A percentile compares a stretch with the other conserved stretches of the same genome.
Evolutionary conservation across 208 protist genomes (phyloP).

Genomic region (Jaenimonas drosophilae): DNA sequence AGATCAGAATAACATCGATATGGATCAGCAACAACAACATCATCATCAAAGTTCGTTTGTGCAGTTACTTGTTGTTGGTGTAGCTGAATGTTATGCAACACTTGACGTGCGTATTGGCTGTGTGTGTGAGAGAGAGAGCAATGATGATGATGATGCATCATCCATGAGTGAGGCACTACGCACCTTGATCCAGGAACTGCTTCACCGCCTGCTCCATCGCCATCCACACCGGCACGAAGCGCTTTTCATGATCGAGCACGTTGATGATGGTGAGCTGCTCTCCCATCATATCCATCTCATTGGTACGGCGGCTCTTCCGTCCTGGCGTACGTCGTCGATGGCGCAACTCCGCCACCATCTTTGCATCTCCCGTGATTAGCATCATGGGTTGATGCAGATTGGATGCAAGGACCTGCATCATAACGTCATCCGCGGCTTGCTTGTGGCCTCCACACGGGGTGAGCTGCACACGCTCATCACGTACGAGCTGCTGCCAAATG

Average conservation of each 20-base stretch:
- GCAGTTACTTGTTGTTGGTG: too few relatives aligned
- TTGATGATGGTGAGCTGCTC: conserved; percentile 49
- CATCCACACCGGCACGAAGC: conserved; percentile 70
- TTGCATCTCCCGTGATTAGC: conserved; percentile 39
- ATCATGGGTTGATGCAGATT: conserved; percentile 32
- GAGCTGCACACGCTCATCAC: conserved; percentile 24
- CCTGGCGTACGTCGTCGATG: conserved; percentile 18
- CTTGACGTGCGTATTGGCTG: too few relatives aligned
- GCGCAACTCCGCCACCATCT: conserved; percentile 26
- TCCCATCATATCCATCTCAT: conserved; percentile 10
- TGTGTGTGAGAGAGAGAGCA: too few relatives aligned
- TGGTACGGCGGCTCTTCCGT: conserved; percentile 37
- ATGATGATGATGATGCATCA: too few relatives aligned
- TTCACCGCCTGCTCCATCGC: conserved; percentile 18
- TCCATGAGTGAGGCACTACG: too few relatives aligned
- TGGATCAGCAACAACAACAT: too few relatives aligned
- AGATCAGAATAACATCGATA: too few relatives aligned
- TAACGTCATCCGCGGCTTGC: conserved; percentile 70
- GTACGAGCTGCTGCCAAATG: conserved; percentile 38
- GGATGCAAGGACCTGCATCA: conserved; percentile 34
- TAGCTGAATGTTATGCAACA: too few relatives aligned
- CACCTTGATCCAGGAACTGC: conserved; percentile 1
- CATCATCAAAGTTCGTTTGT: too few relatives aligned
- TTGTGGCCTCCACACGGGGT: conserved; percentile 64
- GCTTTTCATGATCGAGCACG: conserved; percentile 40